Base-by-base conservation (phyloP, 805 yeast species). In the Pichia exigua region DNA sequence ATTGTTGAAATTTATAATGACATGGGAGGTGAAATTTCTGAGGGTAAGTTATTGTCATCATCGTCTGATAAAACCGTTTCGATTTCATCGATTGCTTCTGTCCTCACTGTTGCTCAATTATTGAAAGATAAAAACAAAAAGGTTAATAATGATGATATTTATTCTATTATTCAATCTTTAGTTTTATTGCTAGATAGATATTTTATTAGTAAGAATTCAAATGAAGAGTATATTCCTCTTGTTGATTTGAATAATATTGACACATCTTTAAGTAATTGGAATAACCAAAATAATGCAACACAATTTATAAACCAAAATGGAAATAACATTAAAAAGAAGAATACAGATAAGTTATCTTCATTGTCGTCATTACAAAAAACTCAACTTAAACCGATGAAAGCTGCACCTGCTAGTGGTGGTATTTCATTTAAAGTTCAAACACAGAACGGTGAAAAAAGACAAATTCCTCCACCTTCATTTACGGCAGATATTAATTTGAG, bases 1-100 rank as follows among this genome's bases (percentile, higher is more conserved):
- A 46, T 57, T 46, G 52, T 51, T 27, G 51, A 50, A 22, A 42
- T 57, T 65, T 28, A 76, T 68, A 58, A 62, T 64, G 42, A 72
- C 65, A 60, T 71, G 66, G 61, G 66, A 66, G 54, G 68, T 66
- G 30, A 68, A 64, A 24, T 57, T 1, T 26, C 54, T 3, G 30
- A 43, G 13, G 59, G 51, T n/a, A 53, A 48, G 12, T 38, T 51
- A 15, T 35, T 53, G 24, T 15, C 46, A 28, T 42, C 58, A n/a
- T 43, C 51, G 2, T 22, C 52, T 17, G 55, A 60, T 43, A 64
- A 62, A 46, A 56, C 62, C 3, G 55, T 66, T 50, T 49, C 57
- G 27, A 53, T 54, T 21, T 53, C 65, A 11, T 65, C 64, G 7
- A 63, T 66, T 32, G 56, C 68, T 1, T 54, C 64, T 18, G 60